Base-by-base conservation (phyloP, 371 early-diverging fungal genomes). In the Dentiscutata heterogama region DNA sequence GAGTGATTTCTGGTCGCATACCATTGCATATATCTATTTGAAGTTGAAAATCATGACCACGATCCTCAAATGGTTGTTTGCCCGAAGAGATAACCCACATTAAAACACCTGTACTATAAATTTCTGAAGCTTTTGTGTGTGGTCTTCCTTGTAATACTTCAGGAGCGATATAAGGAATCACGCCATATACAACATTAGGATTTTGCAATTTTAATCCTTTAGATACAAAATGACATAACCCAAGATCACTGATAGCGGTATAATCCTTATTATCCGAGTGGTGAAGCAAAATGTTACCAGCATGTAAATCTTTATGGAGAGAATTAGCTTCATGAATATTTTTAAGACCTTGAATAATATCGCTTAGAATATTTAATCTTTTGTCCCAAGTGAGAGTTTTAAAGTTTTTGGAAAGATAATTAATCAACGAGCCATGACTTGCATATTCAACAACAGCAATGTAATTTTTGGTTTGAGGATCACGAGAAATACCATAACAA, bases 141-240 rank as follows among this genome's bases (percentile, higher is more conserved):
- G 72, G 22, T 22, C 35, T 29, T 27, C 51, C 51, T 29, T 35
- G 25, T 60, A 76, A 60, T 58, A 60, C 61, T 58, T 76, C 76
- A 8, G 76, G 46, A 25, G 72, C 50, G 7, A 50, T 22, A 72
- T 58, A 76, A 58, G 76, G 76, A 20, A 76, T 29, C 18, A 76
- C 76, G 10, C 76, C 76, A 29, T 50, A 72, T 67, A 67, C 18
- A 58, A 58, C 58, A 58, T 58, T 14, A 58, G 18, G 18, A 58
- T 18, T 58, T n/a, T 58, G 18, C 3, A 58, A 20, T 58, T 20
- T 58, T 7, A 58, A 22, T 16, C n/a, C 18, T 5, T 20, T 58
- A 18, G 18, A 18, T 22, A 22, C 58, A 18, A n/a, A 22, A 58
- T 22, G 58, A 58, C 22, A n/a, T 58, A 58, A 58, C 6, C 58